Evolutionary conservation across 768 basidiomycete genomes (phyloP), one percentile per base, ranked within the genome.

Genomic region (Tulasnella sp.): DNA sequence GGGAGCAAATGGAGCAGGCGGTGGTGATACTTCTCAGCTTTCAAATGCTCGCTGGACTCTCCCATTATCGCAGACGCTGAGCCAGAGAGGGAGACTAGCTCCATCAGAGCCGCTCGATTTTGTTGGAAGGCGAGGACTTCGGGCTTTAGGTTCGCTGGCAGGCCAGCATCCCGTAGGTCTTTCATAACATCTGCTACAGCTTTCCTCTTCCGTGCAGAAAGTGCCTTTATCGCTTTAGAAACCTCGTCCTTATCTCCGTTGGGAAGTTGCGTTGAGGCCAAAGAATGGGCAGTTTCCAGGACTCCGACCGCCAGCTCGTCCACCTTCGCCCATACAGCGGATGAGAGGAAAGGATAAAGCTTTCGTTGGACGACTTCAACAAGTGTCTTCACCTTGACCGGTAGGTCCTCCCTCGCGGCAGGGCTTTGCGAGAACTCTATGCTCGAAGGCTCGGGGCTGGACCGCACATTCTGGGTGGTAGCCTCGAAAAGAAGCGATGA

Each of bases 111-210:
- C 24, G 86, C 86, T 40, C 86, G 85, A 80, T 90, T 89, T 34
- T 84, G 83, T 80, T 92, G 89, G 52, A 87, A 89, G 31, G 85
- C 86, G 4, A 95, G 87, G 36, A 92, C 84, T 34, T 93, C 92
- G 1, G 94, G 89, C 83, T 92, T 93, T 75, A 94, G 85, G 76
- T 90, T 93, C 56, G 87, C 85, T 0, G 94, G 87, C 76, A 98
- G 88, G 27, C 98, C 98, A 27, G 90, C 87, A 1, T 89, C 88
- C 84, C 94, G 94, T 76, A 98, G 86, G 83, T 96, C 95, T 85
- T 96, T 97, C 81, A 98, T 87, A 27, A 98, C 87, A 83, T 99
- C 96, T 38, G 93, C 92, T 90, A 92, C 95, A 0, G 96, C 96
- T 83, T 94, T 94, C 81, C 93, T 88, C 86, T 99, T 99, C 73